phyloP scores from a whole-genome alignment of 345 rosid genomes.

The Orychophragmus violaceus region DNA sequence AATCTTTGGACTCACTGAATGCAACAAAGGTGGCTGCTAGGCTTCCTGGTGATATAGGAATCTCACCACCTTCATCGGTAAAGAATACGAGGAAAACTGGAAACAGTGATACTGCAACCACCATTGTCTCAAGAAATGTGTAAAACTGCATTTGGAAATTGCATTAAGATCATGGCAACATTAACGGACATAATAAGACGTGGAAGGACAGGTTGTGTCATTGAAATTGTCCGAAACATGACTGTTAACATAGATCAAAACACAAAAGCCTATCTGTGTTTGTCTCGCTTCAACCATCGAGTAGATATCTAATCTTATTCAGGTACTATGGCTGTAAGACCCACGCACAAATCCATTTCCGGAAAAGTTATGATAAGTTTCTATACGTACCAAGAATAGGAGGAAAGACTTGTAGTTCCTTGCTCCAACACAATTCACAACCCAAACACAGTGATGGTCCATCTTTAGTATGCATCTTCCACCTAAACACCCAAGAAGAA shows the following conservation, averaged over 20 bases:
- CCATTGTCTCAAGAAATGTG: constrained; percentile 73
- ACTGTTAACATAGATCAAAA: too few species aligned
- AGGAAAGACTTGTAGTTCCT: neutral
- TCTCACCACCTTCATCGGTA: constrained; percentile 46
- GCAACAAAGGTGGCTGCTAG: constrained; percentile 65
- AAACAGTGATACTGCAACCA: constrained; percentile 56
- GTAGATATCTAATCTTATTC: neutral
- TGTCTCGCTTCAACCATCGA: neutral
- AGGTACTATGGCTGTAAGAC: neutral
- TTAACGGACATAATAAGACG: neutral
- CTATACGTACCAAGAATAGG: neutral
- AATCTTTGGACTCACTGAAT: constrained; percentile 47
- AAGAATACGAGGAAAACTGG: constrained; percentile 66
- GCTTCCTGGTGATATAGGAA: constrained; percentile 56
- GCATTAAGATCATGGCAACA: constrained; percentile 1
- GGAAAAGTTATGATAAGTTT: neutral
- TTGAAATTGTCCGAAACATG: neutral
- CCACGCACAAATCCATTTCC: neutral
- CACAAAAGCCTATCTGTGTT: neutral
- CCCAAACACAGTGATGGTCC: neutral
- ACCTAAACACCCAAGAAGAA: constrained; percentile 14
- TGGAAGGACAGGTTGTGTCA: neutral
- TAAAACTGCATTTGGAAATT: constrained; percentile 52
- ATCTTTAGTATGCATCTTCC: constrained; percentile 33
- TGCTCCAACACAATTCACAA: neutral